Conservation (phyloP, 305 asterid species). For the Fraxinus baroniana region DNA sequence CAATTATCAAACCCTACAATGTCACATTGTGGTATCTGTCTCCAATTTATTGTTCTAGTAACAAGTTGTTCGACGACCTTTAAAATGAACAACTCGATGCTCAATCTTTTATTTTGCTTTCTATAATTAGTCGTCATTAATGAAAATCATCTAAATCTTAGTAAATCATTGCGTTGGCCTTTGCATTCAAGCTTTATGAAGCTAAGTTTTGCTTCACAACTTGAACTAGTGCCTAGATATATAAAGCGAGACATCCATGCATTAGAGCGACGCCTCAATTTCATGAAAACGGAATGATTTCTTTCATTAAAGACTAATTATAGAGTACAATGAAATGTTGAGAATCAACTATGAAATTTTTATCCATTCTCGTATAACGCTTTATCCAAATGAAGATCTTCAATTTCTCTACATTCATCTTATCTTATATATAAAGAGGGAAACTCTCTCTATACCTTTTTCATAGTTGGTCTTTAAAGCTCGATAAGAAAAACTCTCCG, state of each 20-base stretch:
- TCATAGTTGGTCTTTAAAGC: background rate
- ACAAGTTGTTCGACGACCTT: background rate
- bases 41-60: background rate
- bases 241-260: too few relatives aligned
- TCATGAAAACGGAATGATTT: too few relatives aligned
- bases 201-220: background rate
- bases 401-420: background rate
- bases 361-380: too few relatives aligned
- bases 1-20: background rate
- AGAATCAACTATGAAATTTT: background rate
- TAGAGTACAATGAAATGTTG: too few relatives aligned
- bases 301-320: too few relatives aligned
- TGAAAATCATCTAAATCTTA: too few relatives aligned
- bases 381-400: background rate
- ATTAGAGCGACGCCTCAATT: too few relatives aligned
- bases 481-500: background rate
- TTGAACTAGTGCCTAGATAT: background rate
- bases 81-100: background rate
- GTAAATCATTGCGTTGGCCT: background rate
- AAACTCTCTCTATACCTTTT: too few relatives aligned
- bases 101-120: background rate
- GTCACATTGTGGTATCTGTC: background rate
- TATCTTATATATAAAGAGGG: too few relatives aligned
- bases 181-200: background rate
- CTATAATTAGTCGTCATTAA: too few relatives aligned